Base-by-base conservation (phyloP, 768 basidiomycete genomes). In the Pleurotus salmoneostramineus region DNA sequence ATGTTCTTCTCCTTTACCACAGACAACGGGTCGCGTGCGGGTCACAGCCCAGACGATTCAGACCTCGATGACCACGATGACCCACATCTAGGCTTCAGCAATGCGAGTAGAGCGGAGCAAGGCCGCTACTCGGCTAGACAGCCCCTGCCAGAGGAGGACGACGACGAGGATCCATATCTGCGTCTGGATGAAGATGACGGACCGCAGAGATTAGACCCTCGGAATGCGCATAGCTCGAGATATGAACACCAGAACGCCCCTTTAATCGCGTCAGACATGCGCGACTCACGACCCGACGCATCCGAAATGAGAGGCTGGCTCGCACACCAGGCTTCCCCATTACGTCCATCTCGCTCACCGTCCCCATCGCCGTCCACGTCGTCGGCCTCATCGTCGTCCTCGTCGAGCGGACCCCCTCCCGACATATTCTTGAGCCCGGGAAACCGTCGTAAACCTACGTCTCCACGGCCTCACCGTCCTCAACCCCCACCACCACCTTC, bases 1-100 rank as follows among this genome's bases (percentile, higher is more conserved):
- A 82, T 93, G 70, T 93, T 93, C 78, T 93, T 89, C 78, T 93
- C 91, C 15, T 92, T 93, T 71, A 86, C 86, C 46, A 90, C 89
- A 61, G 88, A 90, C 73, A 79, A 85, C 56, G 88, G 80, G 56
- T 84, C 76, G 59, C 68, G 81, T 68, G 72, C 74, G 63, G 83
- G 78, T 59, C 72, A 76, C 66, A 69, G 74, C 60, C 52, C 52
- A 55, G 69, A 74, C 61, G 74, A 78, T 58, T 70, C 70, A 37
- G 82, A 86, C 66, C 72, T 88, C 45, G 88, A 89, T 68, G 89
- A 91, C 74, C 67, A 80, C 31, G 87, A 90, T 68, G 90, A 92
- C 70, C 91, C 91, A 0, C 89, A 91, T 73, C 74, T 91, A 33
- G 75, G 79, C 59, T 66, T 67, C 35, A 74, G 71, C 58, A 69